Evolutionary conservation across 768 basidiomycete genomes (phyloP), one percentile per base, ranked within the genome.

Genomic region (Jaapia argillacea): DNA sequence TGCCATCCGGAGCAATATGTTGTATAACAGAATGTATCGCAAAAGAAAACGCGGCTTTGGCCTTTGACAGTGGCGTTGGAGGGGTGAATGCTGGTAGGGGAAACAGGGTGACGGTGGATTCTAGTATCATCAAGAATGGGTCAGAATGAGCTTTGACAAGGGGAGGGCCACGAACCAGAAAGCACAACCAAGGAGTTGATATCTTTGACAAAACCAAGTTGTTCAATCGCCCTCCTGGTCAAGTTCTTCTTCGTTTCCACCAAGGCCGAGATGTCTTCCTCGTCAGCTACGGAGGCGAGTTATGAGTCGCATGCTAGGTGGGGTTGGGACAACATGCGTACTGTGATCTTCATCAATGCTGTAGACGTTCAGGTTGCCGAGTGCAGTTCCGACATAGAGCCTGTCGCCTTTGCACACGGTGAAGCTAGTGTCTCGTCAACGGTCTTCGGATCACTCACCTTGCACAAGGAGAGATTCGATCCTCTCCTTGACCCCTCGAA

Each of bases 111-210:
- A 87, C 74, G 12, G 69, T 68, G 13, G 74, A 69, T 54, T 96
- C 93, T 94, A 51, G 13, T 10, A 7, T 38, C 10, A 22, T 10
- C 6, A 24, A 5, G n/a, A n/a, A 26, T 35, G 7, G 4, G 31
- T 54, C 39, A 36, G 36, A 41, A 36, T 25, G 38, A 41, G 24
- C 5, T 13, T 22, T 24, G 14, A 35, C 23, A 5, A 14, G 22
- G 27, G n/a, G 4, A 14, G 12, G 24, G 23, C 35, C 31, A 52
- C 72, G 46, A 55, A 90, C 93, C 93, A 21, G 88, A 85, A 3
- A 98, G 72, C 4, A 86, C 69, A 2, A 89, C 80, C 20, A 99
- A 67, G 3, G 87, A 85, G 53, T 89, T 83, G n/a, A 87, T 74
- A 51, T 90, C 86, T 48, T 81, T 81, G 49, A 97, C 72, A 42